Conservation (phyloP, 257 asterid species). For the Solanum appendiculatum region DNA sequence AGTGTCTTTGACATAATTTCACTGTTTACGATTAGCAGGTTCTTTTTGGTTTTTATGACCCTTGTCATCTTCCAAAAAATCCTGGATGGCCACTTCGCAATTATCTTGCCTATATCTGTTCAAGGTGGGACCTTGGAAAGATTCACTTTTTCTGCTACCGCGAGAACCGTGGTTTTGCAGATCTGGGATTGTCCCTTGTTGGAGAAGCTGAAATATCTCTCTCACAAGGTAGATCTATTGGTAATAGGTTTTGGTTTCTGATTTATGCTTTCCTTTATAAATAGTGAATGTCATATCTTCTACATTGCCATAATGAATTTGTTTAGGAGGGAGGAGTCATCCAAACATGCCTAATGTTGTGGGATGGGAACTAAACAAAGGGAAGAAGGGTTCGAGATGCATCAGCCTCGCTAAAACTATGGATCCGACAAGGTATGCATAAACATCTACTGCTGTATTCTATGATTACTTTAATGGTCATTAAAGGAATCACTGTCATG, state of each 20-base stretch:
- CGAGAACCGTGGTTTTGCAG: conserved; percentile 88
- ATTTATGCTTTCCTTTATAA: conserved; percentile 1
- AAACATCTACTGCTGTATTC: conserved; percentile 1
- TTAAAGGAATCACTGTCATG: not conserved
- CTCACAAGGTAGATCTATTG: conserved; percentile 51
- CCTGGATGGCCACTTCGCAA: conserved; percentile 99
- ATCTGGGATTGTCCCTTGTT: conserved; percentile 62
- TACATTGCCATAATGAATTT: not conserved
- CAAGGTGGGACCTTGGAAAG: conserved; percentile 60
- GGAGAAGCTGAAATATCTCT: conserved; percentile 67
- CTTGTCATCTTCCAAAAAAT: conserved; percentile 66
- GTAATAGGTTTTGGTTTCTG: not conserved
- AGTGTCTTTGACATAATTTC: not conserved
- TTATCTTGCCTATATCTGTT: conserved; percentile 53
- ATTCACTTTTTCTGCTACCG: conserved; percentile 72
- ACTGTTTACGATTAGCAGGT: conserved; percentile 34
- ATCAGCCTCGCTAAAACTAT: conserved; percentile 80
- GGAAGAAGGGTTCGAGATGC: conserved; percentile 45
- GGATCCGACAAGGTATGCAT: conserved; percentile 81
- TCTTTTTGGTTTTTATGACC: conserved; percentile 87
- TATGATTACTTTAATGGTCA: not conserved
- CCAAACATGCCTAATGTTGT: conserved; percentile 52
- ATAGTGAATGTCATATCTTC: not conserved
- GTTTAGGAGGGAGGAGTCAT: conserved; percentile 38
- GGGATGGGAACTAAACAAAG: conserved; percentile 81